Evolutionary conservation across 2,329 filamentous ascomycete genomes (phyloP).

Genomic region (Cladorrhinum sp.): DNA sequence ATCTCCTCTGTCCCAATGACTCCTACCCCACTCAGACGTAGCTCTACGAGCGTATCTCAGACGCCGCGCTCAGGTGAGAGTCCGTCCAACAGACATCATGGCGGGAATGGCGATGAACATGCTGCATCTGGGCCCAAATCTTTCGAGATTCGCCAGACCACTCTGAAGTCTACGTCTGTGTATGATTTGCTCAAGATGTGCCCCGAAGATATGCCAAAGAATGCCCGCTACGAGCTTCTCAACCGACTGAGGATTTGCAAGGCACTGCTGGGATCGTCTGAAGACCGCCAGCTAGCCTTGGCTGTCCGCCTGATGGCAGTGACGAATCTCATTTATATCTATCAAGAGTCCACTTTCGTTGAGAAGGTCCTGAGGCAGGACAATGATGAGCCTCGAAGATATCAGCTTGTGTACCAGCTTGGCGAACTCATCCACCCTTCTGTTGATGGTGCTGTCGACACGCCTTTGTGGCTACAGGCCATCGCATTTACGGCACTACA

Average conservation of each 20-base stretch:
- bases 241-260: slow-evolving; percentile 81
- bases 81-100: slow-evolving; percentile 38
- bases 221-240: slow-evolving; percentile 78
- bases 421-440: slow-evolving; percentile 87
- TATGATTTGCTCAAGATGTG: slow-evolving; percentile 56
- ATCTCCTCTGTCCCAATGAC: slow-evolving; percentile 58
- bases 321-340: slow-evolving; percentile 87
- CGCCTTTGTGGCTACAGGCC: slow-evolving; percentile 77
- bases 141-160: slow-evolving; percentile 62
- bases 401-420: slow-evolving; percentile 88
- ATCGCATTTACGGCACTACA: slow-evolving; percentile 79
- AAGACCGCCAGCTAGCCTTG: slow-evolving; percentile 71
- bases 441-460: slow-evolving; percentile 61
- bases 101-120: slow-evolving; percentile 40
- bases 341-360: slow-evolving; percentile 76
- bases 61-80: slow-evolving; percentile 43
- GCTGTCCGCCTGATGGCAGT: slow-evolving; percentile 81
- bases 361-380: slow-evolving; percentile 86
- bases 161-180: slow-evolving; percentile 51
- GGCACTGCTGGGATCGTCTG: slow-evolving; percentile 64
- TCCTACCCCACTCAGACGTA: slow-evolving; percentile 72
- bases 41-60: slow-evolving; percentile 52
- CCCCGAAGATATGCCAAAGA: slow-evolving; percentile 64
- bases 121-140: slow-evolving; percentile 50
- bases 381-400: slow-evolving; percentile 80